These are phyloP conservation scores for Venturia effusa DNA, from an alignment of 2,329 filamentous ascomycete genomes.

Conservation along the genomic window DNA sequence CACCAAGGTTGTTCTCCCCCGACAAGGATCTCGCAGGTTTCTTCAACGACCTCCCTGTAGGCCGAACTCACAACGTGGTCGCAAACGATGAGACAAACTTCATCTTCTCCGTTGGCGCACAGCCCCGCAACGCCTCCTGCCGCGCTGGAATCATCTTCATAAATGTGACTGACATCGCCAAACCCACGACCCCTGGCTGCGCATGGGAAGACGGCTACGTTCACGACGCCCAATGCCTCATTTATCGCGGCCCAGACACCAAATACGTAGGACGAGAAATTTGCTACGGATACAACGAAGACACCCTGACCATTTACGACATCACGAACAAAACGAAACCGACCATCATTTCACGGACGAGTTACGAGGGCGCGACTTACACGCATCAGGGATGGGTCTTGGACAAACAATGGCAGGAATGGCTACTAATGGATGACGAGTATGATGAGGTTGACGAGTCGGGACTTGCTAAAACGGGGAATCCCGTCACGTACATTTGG, in stretches of 20 bases:
- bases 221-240: conserved; percentile 50
- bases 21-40: conserved; percentile 30
- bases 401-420: conserved; percentile 32
- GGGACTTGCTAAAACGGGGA: conserved; percentile 31
- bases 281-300: conserved; percentile 47
- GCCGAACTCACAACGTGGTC: conserved; percentile 43
- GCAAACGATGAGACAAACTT: conserved; percentile 35
- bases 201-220: conserved; percentile 44
- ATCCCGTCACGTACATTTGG: conserved; percentile 41
- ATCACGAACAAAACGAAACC: conserved; percentile 38
- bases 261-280: conserved; percentile 40
- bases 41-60: conserved; percentile 31
- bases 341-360: conserved; percentile 41
- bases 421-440: conserved; percentile 41
- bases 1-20: conserved; percentile 33
- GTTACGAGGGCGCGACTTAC: conserved; percentile 47
- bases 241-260: conserved; percentile 42
- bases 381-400: conserved; percentile 49
- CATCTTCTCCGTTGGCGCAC: conserved; percentile 34
- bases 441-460: conserved; percentile 34
- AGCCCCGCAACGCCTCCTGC: conserved; percentile 36
- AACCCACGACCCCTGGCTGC: conserved; percentile 44
- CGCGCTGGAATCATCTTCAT: conserved; percentile 48
- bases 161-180: conserved; percentile 43
- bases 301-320: conserved; percentile 41